Conservation (phyloP, 805 yeast genomes). For the Candida schatavii region DNA sequence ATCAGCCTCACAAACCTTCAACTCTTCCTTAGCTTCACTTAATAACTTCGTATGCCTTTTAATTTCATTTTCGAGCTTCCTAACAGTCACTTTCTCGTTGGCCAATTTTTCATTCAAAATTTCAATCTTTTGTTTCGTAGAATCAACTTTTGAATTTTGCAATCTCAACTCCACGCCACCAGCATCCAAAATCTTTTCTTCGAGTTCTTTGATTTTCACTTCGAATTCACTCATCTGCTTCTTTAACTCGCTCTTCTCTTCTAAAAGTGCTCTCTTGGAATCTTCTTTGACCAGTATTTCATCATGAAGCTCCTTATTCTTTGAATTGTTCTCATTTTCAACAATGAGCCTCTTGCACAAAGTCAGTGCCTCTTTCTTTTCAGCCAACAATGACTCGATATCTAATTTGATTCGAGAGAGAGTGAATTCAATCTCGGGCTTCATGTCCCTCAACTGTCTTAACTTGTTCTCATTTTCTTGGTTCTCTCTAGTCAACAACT, state of each 20-base stretch:
- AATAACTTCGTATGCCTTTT: conserved; percentile 52
- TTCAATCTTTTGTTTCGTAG: conserved; percentile 64
- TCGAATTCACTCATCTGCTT: conserved; percentile 56
- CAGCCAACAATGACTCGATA: conserved; percentile 55
- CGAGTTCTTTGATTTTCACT: conserved; percentile 54
- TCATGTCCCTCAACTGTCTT: conserved; percentile 55
- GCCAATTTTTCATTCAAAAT: conserved; percentile 55
- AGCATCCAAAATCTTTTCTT: conserved; percentile 78
- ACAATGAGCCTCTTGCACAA: conserved; percentile 42
- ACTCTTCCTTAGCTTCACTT: conserved; percentile 46
- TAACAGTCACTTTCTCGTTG: conserved; percentile 51
- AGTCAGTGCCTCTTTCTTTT: conserved; percentile 45
- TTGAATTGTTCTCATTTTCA: conserved; percentile 31
- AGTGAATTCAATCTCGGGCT: conserved; percentile 65
- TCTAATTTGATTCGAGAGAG: conserved; percentile 62
- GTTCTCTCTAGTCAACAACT: conserved; percentile 47
- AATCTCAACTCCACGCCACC: conserved; percentile 85
- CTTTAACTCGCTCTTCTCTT: conserved; percentile 35
- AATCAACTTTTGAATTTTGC: conserved; percentile 80
- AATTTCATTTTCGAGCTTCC: conserved; percentile 63
- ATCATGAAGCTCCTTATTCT: conserved; percentile 26
- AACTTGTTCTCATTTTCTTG: conserved; percentile 61
- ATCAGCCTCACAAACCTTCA: conserved; percentile 24
- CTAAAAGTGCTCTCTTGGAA: conserved; percentile 16
- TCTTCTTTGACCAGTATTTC: conserved; percentile 36